phyloP scores from a whole-genome alignment of 257 asterid species.

The Solanum dulcamara region DNA sequence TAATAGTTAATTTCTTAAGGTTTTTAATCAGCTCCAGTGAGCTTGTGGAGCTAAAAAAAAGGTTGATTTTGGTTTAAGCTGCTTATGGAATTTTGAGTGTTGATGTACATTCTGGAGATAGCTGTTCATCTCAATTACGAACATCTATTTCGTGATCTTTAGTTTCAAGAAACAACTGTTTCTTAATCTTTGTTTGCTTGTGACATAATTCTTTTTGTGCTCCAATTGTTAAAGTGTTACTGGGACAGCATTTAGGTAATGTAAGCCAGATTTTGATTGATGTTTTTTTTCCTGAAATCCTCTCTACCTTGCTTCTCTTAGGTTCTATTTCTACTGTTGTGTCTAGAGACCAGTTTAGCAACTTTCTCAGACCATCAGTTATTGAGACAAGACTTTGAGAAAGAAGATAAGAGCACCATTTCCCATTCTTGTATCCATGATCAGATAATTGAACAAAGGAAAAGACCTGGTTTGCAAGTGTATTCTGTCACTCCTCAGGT shows the following conservation, averaged over 20 bases:
- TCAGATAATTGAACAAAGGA: conserved; percentile 76
- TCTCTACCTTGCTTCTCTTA: conserved; percentile 12
- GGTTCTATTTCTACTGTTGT: conserved; percentile 54
- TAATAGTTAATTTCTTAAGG: background rate
- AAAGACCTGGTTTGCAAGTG: conserved; percentile 70
- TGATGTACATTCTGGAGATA: background rate
- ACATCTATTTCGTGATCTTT: background rate
- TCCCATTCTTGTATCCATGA: conserved; percentile 93
- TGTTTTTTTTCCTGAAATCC: background rate
- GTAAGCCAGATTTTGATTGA: background rate
- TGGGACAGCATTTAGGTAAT: background rate
- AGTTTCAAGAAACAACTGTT: background rate
- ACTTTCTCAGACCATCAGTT: conserved; percentile 25
- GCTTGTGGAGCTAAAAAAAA: background rate
- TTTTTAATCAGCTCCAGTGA: background rate
- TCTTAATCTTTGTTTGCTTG: background rate
- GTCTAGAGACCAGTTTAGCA: conserved; percentile 39
- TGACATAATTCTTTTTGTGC: background rate
- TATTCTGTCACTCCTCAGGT: conserved; percentile 81
- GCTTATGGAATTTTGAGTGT: background rate
- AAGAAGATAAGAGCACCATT: conserved; percentile 23
- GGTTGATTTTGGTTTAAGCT: background rate
- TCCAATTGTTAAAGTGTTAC: background rate
- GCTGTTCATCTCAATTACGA: background rate
- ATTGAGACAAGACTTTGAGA: conserved; percentile 30